Evolutionary conservation across 2,329 filamentous ascomycete genomes (phyloP), one percentile per base, ranked within the genome.

Genomic region (Aureobasidium uvarum): DNA sequence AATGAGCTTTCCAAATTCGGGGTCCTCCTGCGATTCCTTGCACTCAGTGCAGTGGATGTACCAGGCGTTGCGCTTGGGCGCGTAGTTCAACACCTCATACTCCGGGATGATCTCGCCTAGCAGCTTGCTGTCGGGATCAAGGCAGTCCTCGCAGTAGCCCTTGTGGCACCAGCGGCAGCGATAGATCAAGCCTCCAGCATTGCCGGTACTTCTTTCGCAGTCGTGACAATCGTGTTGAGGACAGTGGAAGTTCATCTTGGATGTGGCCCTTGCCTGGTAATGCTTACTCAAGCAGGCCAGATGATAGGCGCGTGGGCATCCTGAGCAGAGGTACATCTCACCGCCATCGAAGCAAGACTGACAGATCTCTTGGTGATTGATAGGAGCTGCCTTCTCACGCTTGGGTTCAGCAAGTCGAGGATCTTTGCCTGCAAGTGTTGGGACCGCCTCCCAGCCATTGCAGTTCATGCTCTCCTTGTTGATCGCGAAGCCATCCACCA

Each of bases 131-230:
- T 76, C 75, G 4, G 82, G 77, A 55, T 86, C 79, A 0, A 87
- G 71, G 69, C 85, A 87, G 51, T 86, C 81, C 64, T 87, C 85
- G 69, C 85, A 88, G 69, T 79, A 86, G 0, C 81, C 84, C 2
- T 74, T 74, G 33, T 82, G 79, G 67, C 85, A 88, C 77, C 79
- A 84, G 10, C 82, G 77, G 70, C 85, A 87, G 25, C 81, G 78
- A 71, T 80, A 82, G 31, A 83, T 76, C 65, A 83, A 73, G 14
- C 80, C 81, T 1, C 81, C 81, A 2, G 79, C 80, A 39, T 81
- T 78, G 0, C 72, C 72, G 0, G 83, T 84, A 65, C 81, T 82
- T 69, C 83, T 83, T 1, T 74, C 74, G 66, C 85, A 87, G 46
- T 83, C 79, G 2, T 69, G 72, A 67, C 85, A 87, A 50, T 79